Conservation (phyloP, 2,329 filamentous ascomycete genomes). For the Aspergillus oerlinghausenensis region DNA sequence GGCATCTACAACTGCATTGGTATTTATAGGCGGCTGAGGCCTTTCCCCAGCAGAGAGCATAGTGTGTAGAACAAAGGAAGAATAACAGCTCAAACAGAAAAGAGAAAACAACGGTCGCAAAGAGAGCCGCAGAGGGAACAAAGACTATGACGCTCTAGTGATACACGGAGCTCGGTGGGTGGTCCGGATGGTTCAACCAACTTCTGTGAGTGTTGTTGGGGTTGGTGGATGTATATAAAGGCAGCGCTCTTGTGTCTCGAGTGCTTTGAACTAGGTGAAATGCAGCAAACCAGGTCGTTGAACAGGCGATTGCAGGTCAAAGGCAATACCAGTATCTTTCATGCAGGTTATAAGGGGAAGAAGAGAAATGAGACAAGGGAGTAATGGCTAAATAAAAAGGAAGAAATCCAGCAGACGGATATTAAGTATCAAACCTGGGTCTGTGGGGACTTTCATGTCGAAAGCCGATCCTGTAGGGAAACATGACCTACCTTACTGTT, state of each 20-base stretch:
- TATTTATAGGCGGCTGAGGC: constrained; percentile 22
- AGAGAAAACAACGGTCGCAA: constrained; percentile 3
- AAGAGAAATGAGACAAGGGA: neutral
- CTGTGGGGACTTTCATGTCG: constrained; percentile 8
- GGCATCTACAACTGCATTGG: constrained; percentile 20
- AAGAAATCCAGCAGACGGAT: constrained; percentile 8
- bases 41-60: constrained; percentile 42
- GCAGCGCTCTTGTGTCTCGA: neutral
- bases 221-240: neutral
- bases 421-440: constrained; percentile 23
- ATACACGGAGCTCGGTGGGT: constrained; percentile 7
- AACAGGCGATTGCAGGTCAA: neutral
- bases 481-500: neutral
- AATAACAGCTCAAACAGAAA: constrained; percentile 2
- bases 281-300: neutral
- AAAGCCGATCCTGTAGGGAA: neutral
- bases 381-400: neutral
- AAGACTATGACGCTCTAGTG: constrained; percentile 17
- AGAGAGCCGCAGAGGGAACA: constrained; percentile 9
- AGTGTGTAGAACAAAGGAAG: constrained; percentile 13
- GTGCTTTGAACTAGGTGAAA: neutral
- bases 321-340: neutral
- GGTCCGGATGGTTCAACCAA: constrained; percentile 5
- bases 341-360: neutral
- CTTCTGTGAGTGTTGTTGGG: neutral